Conservation (phyloP, 257 asterid genomes). For the Gardenia jasminoides region DNA sequence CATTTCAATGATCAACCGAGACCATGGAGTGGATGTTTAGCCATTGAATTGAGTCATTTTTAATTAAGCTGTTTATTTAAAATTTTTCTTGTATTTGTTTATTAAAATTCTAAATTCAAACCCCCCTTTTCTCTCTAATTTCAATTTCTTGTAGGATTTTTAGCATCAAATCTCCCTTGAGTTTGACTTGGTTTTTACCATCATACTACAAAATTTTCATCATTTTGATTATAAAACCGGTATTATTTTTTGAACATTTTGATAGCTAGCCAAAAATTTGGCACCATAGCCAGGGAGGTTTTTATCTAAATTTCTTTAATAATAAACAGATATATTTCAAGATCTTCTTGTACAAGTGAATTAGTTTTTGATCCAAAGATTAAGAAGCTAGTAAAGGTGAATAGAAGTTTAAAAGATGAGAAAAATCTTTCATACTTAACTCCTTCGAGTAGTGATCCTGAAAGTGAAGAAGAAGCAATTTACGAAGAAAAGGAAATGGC, state of each 20-base stretch:
- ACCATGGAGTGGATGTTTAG: too few relatives aligned
- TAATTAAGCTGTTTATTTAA: too few relatives aligned
- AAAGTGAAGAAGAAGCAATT: too few relatives aligned
- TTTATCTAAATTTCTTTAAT: too few relatives aligned
- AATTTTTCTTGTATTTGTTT: too few relatives aligned
- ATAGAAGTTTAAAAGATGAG: neutral
- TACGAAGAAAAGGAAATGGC: neutral
- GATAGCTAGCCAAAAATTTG: too few relatives aligned
- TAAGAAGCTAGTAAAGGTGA: neutral
- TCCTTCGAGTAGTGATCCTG: too few relatives aligned
- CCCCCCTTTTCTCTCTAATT: neutral
- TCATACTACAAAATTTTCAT: neutral
- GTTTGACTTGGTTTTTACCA: neutral
- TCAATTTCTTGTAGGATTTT: neutral
- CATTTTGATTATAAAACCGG: too few relatives aligned
- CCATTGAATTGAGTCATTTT: too few relatives aligned
- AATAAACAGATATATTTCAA: neutral
- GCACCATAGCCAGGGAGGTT: neutral
- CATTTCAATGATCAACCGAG: too few relatives aligned
- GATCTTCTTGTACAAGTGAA: neutral
- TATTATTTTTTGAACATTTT: too few relatives aligned
- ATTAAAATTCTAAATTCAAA: neutral
- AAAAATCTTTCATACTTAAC: neutral
- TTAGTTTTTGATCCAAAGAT: neutral
- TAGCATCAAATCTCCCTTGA: neutral